Evolutionary conservation across 2,329 filamentous ascomycete species (phyloP), one percentile per base, ranked within the genome.

Genomic region (Aspergillus sp.): DNA sequence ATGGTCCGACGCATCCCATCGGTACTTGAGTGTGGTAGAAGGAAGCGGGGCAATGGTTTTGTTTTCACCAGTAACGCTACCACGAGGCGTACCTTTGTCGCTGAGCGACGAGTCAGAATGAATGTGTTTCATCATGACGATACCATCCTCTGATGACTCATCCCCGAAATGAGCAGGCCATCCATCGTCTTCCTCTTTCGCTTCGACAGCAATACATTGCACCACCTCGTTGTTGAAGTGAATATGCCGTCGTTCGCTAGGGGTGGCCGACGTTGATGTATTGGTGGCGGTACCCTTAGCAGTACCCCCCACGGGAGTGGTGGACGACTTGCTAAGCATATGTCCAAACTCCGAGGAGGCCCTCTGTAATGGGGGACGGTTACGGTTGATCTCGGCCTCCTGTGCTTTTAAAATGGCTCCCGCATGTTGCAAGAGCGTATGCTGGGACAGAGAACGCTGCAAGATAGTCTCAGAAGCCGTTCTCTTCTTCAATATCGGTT

Each of bases 381-480:
- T 85, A 77, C 73, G 83, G 25, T 78, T 73, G 43, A 80, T 80
- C 60, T 82, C 83, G 48, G 84, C 87, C 74, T 91, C 87, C 72
- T 96, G 91, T 30, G 92, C 91, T 72, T 94, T 90, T 12, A 96
- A 88, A 19, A 91, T 91, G 19, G 91, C 91, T 0, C 92, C 90
- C 6, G 92, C 93, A 77, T 96, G 91, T 76, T 96, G 94, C 17
- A 98, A 80, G 15, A 98, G 83, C 5, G 93, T 97, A 2, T 93
- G 94, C 1, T 91, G 88, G 1, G 93, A 96, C 7, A 97, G 76
- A 0, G 93, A 97, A 63, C 89, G 86, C 74, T 97, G 92, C 8
- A 98, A 84, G 87, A 98, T 97, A 45, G 96, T 85, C 76, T 98
- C 94, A 0, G 94, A 98, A 84, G 96, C 94, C 76, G 91, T 97